phyloP scores from a whole-genome alignment of 2,329 filamentous ascomycete genomes.

The Colletotrichum endophyticum region DNA sequence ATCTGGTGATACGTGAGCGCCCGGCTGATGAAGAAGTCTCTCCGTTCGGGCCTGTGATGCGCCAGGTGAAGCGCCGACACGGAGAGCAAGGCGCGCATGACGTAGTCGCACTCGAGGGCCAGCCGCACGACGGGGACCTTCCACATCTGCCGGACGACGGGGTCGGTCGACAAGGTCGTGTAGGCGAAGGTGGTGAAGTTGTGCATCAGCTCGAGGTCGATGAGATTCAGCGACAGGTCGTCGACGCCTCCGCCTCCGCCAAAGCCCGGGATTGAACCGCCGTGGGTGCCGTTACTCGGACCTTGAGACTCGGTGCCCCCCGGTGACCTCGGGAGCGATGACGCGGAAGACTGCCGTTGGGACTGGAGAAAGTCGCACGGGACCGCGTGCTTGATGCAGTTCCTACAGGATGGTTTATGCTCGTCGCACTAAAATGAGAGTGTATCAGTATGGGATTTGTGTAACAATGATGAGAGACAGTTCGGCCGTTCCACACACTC shows the following conservation, averaged over 20 bases:
- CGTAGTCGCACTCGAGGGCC: slow-evolving; percentile 51
- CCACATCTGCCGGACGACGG: slow-evolving; percentile 49
- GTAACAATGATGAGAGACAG: background rate
- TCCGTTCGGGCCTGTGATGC: slow-evolving; percentile 38
- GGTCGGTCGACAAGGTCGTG: slow-evolving; percentile 47
- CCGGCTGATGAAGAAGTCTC: slow-evolving; percentile 38
- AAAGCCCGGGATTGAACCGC: background rate
- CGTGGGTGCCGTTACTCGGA: background rate
- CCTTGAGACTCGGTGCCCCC: background rate
- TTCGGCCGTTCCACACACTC: background rate
- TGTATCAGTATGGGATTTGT: background rate
- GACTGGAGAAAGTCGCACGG: slow-evolving; percentile 28
- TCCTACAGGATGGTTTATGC: slow-evolving; percentile 28
- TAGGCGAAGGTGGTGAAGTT: slow-evolving; percentile 56
- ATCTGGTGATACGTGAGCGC: slow-evolving; percentile 22
- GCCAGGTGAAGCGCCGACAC: slow-evolving; percentile 56
- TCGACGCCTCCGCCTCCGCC: slow-evolving; percentile 17
- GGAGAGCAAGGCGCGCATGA: slow-evolving; percentile 55
- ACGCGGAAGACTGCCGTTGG: slow-evolving; percentile 9
- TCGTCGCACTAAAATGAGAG: slow-evolving; percentile 27
- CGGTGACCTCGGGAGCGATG: slow-evolving; percentile 8
- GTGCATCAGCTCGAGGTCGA: slow-evolving; percentile 58
- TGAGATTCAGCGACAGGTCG: slow-evolving; percentile 35
- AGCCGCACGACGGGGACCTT: slow-evolving; percentile 49
- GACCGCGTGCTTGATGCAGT: slow-evolving; percentile 31